Conservation (phyloP, 192 early-diverging fungal genomes). For the Powellomyces hirtus region DNA sequence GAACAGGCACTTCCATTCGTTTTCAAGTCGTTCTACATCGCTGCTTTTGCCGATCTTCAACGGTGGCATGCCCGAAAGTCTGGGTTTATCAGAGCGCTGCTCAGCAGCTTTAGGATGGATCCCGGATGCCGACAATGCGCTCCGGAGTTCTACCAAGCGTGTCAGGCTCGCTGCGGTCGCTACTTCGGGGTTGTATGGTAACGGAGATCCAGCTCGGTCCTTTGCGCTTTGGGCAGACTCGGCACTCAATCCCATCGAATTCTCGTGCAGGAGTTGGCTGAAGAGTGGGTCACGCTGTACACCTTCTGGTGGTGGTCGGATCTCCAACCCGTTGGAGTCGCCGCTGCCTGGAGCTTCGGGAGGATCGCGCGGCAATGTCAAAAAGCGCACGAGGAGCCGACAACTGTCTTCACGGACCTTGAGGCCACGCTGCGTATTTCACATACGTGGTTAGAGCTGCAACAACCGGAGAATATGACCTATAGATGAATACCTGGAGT, state of each 20-base stretch:
- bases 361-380: neutral
- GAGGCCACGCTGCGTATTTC: neutral
- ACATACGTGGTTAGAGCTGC: no score
- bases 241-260: no score
- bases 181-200: slow-evolving; percentile 22
- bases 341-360: neutral
- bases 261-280: neutral
- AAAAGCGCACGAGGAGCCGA: slow-evolving; percentile 9
- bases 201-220: no score
- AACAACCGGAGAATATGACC: no score
- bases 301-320: neutral
- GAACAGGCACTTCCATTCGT: slow-evolving; percentile 4
- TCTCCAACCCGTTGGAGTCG: neutral
- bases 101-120: no score
- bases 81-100: no score
- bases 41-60: no score
- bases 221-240: no score
- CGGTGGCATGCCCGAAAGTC: no score
- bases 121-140: neutral
- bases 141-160: neutral
- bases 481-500: neutral
- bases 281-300: neutral
- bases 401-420: neutral
- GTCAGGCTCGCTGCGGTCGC: neutral
- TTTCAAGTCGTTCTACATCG: neutral